Base-by-base conservation (phyloP, 176 grass and related monocot species). In the Zizania latifolia region DNA sequence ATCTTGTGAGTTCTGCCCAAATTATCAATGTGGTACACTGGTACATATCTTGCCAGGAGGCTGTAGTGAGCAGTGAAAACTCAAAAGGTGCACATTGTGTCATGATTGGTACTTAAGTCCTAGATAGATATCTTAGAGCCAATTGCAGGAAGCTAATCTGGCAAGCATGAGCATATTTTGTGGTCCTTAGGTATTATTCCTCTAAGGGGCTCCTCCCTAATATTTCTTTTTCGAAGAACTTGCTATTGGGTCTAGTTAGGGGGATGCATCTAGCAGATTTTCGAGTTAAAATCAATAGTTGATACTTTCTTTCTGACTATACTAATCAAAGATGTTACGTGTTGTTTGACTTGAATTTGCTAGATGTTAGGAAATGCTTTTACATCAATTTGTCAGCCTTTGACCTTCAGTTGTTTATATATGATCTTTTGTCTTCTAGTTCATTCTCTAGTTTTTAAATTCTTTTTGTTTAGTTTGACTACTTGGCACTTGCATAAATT, bases 391-490 rank as follows among this genome's bases (percentile, higher is more conserved):
- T 39, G 45, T 65, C 17, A 67, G 38, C 30, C 33, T 79, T 65
- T 77, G 78, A 82, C 72, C 21, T 77, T 64, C 30, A 44, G 26
- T 70, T 86, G 27, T 41, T 81, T 81, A 64, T 85, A 59, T 53
- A 46, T 86, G 54, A 53, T 63, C 65, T 79, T 79, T 50, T 81
- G 37, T 70, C 45, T 85, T 84, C 59, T 55, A 5, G 34, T 75
- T 86, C 34, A 55, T 55, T 63, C 28, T 53, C 10, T 86, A 50
- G 19, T 53, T 70, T 75, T 9, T 48, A 37, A 24, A 7, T 15
- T 11, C 70, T 28, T 55, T 82, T 66, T 12, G 48, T 76, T 81
- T 81, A 61, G 65, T 69, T 81, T 81, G 40, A 70, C 63, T 43
- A 63, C 43, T 55, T 81, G 63, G 8, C 43, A 63, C 43, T 55